Conservation (phyloP, 495 filamentous ascomycete genomes). For the Penicillium dipodomyicola region DNA sequence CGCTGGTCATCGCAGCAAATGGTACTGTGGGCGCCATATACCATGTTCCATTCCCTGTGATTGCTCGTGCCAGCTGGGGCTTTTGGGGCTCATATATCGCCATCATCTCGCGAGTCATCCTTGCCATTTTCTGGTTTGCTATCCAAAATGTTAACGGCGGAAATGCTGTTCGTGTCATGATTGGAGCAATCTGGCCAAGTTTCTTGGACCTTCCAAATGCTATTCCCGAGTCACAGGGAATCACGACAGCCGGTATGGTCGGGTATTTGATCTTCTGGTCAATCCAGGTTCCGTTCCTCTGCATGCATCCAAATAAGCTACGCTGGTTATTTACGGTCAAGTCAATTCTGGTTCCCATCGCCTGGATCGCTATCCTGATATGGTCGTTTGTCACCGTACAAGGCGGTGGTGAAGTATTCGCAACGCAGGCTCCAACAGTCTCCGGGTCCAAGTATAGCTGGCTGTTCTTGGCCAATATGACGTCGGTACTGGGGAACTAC, state of each 20-base stretch:
- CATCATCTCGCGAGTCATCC: slow-evolving; percentile 63
- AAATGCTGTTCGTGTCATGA: slow-evolving; percentile 63
- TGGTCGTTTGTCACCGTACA: slow-evolving; percentile 47
- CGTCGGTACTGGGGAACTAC: slow-evolving; percentile 45
- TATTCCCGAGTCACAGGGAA: slow-evolving; percentile 57
- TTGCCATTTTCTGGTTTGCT: slow-evolving; percentile 71
- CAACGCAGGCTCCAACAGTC: slow-evolving; percentile 32
- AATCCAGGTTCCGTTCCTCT: slow-evolving; percentile 47
- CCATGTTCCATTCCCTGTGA: slow-evolving; percentile 67
- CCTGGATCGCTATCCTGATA: slow-evolving; percentile 48
- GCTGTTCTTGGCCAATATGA: slow-evolving; percentile 45
- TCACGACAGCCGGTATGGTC: slow-evolving; percentile 63
- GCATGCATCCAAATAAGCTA: slow-evolving; percentile 44
- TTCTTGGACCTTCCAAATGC: slow-evolving; percentile 54
- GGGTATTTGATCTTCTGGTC: slow-evolving; percentile 59
- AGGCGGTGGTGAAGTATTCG: slow-evolving; percentile 33
- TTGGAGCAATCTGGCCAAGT: slow-evolving; percentile 66
- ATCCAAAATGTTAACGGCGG: slow-evolving; percentile 68
- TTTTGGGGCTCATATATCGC: slow-evolving; percentile 68
- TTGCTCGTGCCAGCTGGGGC: slow-evolving; percentile 64
- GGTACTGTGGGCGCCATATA: slow-evolving; percentile 61
- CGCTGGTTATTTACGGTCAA: slow-evolving; percentile 49
- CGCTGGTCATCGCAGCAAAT: slow-evolving; percentile 61
- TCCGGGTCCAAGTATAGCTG: slow-evolving; percentile 42
- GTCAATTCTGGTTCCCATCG: slow-evolving; percentile 42